Base-by-base conservation (phyloP, 2,329 filamentous ascomycete genomes). In the Polytolypa hystricis region DNA sequence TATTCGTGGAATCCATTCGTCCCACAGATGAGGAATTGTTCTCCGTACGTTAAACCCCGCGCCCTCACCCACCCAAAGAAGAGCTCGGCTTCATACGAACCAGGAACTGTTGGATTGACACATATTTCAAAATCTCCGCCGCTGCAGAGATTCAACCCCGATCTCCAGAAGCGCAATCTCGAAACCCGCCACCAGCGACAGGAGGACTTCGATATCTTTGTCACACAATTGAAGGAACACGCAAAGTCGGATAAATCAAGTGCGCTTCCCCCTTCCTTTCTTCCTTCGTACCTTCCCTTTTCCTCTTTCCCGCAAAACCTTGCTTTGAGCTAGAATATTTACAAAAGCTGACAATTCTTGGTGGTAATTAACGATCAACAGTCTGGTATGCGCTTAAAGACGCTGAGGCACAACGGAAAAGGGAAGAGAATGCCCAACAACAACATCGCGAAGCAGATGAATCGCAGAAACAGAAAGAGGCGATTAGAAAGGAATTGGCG, bases 11-110 rank as follows among this genome's bases (percentile, higher is more conserved):
- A 62, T 93, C 78, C 28, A 46, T 66, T 39, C 61, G 61, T 18
- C 91, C 91, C 2, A 81, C 82, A 9, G 86, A 95, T 50, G 91
- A 95, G 61, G 86, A 96, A 64, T 72, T 98, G 28, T 86, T 93
- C 69, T 70, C 74, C 58, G 69, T 70, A 60, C 18, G 50, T 33
- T 17, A n/a, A n/a, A n/a, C n/a, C n/a, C n/a, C n/a, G n/a, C n/a
- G n/a, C n/a, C n/a, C n/a, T n/a, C n/a, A n/a, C n/a, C n/a, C n/a
- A n/a, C n/a, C n/a, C n/a, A n/a, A n/a, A n/a, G n/a, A n/a, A n/a
- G n/a, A n/a, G n/a, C n/a, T n/a, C n/a, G n/a, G n/a, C n/a, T n/a
- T n/a, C n/a, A n/a, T n/a, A n/a, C n/a, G n/a, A n/a, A n/a, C n/a
- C n/a, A n/a, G n/a, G n/a, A n/a, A n/a, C n/a, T n/a, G n/a, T n/a